Conservation (phyloP, 2,329 filamentous ascomycete genomes). For the Boeremia lycopersici region DNA sequence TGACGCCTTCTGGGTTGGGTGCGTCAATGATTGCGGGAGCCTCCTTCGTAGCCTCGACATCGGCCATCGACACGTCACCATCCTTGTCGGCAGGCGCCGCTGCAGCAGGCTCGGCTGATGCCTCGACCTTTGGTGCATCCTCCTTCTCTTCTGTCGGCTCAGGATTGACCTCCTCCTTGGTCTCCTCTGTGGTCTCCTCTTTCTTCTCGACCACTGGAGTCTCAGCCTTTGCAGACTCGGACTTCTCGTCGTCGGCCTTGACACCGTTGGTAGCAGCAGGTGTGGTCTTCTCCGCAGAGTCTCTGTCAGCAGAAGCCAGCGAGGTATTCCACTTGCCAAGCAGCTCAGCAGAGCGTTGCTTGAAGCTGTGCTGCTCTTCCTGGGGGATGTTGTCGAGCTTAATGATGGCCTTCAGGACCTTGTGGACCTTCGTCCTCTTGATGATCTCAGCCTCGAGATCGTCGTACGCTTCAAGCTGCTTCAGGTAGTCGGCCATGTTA, state of each 20-base stretch:
- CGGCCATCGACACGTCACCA: conserved; percentile 16
- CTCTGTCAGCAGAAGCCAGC: conserved; percentile 52
- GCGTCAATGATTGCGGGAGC: conserved; percentile 5
- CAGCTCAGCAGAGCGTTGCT: conserved; percentile 77
- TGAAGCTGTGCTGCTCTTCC: conserved; percentile 90
- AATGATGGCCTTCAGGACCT: conserved; percentile 92
- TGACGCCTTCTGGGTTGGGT: conserved; percentile 10
- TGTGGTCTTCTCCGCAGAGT: conserved; percentile 22
- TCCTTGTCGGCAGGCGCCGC: conserved; percentile 14
- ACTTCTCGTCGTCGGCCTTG: conserved; percentile 46
- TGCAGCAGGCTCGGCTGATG: conserved; percentile 3
- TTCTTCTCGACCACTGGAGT: conserved; percentile 47
- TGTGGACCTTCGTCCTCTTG: conserved; percentile 94
- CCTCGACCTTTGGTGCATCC: conserved; percentile 11
- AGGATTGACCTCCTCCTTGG: conserved; percentile 22
- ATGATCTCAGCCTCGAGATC: conserved; percentile 91
- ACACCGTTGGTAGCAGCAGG: conserved; percentile 37
- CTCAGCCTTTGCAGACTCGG: conserved; percentile 37
- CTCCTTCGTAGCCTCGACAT: conserved; percentile 13
- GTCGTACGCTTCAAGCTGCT: conserved; percentile 77
- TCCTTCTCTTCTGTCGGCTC: conserved; percentile 24
- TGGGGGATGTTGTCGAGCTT: conserved; percentile 79
- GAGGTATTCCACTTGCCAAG: conserved; percentile 90
- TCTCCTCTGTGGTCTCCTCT: conserved; percentile 30
- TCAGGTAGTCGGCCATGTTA: conserved; percentile 76